These are phyloP conservation scores for Naganishia sp. DNA, from an alignment of 1,284 basidiomycete species.

Conservation along the genomic window DNA sequence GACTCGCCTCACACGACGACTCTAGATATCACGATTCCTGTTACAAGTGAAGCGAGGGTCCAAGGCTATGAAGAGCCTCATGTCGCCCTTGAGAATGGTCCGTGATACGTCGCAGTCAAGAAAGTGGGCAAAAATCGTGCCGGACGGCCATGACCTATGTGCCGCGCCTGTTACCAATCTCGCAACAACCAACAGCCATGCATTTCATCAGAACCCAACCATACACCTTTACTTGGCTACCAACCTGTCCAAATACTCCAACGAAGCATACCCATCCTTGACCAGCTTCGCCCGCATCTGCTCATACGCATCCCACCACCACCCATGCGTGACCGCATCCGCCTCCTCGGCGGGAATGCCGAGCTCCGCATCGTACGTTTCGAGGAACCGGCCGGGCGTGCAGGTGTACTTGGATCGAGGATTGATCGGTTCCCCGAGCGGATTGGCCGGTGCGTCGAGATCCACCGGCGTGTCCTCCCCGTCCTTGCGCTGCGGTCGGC, in stretches of 20 bases:
- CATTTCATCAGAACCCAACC: neutral
- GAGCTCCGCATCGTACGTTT: conserved; percentile 32
- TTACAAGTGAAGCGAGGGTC: too few relatives aligned
- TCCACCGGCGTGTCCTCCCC: neutral
- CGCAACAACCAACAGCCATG: neutral
- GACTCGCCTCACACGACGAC: too few relatives aligned
- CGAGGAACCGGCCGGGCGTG: conserved; percentile 32
- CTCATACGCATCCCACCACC: conserved; percentile 55
- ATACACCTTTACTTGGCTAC: conserved; percentile 21
- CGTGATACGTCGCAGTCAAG: too few relatives aligned
- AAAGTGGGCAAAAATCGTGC: too few relatives aligned
- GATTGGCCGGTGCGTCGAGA: conserved; percentile 6
- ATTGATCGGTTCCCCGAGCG: conserved; percentile 44
- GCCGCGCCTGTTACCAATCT: neutral
- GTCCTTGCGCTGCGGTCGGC: conserved; percentile 24
- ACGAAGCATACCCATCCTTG: conserved; percentile 17
- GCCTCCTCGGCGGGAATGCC: conserved; percentile 33
- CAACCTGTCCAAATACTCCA: conserved; percentile 30
- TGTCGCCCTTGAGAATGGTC: too few relatives aligned
- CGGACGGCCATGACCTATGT: too few relatives aligned
- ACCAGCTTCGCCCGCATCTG: conserved; percentile 43
- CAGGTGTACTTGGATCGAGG: conserved; percentile 34
- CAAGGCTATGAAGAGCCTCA: too few relatives aligned
- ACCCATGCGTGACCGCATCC: conserved; percentile 44
- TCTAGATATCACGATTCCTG: too few relatives aligned